Percentiles rank a stretch among this genome's conserved stretches.
phyloP scores from a whole-genome alignment of 257 asterid species.

The Ballota nigra region DNA sequence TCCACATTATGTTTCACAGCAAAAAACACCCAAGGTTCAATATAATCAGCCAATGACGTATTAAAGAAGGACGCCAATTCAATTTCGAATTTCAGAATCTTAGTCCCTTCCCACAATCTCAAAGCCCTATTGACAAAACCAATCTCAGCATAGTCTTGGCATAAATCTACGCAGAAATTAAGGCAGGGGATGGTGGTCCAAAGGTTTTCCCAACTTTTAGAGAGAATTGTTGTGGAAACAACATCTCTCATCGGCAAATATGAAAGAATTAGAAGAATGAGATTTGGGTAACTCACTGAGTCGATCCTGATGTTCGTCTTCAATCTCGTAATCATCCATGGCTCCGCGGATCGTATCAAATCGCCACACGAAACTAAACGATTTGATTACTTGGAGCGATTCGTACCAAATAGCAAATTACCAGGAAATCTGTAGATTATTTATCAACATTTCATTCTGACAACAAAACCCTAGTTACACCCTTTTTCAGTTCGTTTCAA shows the following conservation, averaged over 20 bases:
- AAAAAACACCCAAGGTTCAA: neutral
- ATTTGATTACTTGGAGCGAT: no score
- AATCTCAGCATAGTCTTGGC: neutral
- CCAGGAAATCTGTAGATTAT: no score
- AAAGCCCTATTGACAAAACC: neutral
- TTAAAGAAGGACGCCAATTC: no score
- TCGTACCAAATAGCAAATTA: no score
- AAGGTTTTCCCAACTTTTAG: neutral
- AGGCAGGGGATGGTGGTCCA: slow-evolving; percentile 8
- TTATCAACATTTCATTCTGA: no score
- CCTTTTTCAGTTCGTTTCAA: no score
- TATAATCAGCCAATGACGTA: neutral
- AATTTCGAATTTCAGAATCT: neutral
- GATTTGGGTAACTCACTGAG: slow-evolving; percentile 7
- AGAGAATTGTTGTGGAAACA: neutral
- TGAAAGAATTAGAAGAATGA: neutral
- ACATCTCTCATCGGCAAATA: neutral
- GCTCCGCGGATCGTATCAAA: no score
- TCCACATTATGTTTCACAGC: neutral
- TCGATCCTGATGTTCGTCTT: neutral
- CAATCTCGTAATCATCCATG: no score
- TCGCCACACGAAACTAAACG: no score
- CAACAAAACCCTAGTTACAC: no score
- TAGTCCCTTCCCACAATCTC: neutral
- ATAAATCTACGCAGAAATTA: neutral